A percentile compares a stretch with the other conserved stretches of the same genome.
Conservation (phyloP, 305 asterid genomes). For the Fraxinus ornus region DNA sequence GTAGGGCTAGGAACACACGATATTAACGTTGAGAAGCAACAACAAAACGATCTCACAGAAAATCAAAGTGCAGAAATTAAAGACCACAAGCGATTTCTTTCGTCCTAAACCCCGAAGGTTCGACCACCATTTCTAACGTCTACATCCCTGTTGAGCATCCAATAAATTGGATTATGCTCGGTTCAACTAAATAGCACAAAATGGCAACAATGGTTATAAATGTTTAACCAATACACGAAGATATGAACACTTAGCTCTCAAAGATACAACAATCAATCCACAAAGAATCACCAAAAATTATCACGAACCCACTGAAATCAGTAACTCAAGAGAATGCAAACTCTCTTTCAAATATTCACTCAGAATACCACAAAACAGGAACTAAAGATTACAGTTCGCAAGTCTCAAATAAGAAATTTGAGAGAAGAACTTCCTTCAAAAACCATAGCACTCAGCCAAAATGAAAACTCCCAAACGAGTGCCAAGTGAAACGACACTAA, state of each 20-base stretch:
- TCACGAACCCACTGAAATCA: too few relatives aligned
- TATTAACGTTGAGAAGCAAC: background rate
- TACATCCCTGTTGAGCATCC: background rate
- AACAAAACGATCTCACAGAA: background rate
- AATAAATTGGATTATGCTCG: too few relatives aligned
- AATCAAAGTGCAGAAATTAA: too few relatives aligned
- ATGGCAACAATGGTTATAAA: too few relatives aligned
- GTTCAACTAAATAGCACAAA: background rate
- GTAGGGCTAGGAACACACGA: background rate
- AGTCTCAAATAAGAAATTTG: background rate
- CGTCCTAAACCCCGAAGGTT: background rate
- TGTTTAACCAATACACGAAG: background rate
- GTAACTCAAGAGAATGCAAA: background rate
- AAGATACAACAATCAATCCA: too few relatives aligned
- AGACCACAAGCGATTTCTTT: background rate
- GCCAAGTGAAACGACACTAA: too few relatives aligned
- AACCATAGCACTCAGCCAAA: too few relatives aligned
- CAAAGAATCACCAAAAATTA: background rate
- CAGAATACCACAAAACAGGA: background rate
- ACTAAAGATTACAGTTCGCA: background rate
- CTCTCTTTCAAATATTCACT: background rate
- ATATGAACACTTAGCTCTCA: background rate
- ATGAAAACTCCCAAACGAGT: too few relatives aligned
- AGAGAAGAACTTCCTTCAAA: too few relatives aligned
- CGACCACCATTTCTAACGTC: background rate